Evolutionary conservation across 805 yeast genomes (phyloP), one percentile per base, ranked within the genome.

Genomic region (Yamadazyma laniorum): DNA sequence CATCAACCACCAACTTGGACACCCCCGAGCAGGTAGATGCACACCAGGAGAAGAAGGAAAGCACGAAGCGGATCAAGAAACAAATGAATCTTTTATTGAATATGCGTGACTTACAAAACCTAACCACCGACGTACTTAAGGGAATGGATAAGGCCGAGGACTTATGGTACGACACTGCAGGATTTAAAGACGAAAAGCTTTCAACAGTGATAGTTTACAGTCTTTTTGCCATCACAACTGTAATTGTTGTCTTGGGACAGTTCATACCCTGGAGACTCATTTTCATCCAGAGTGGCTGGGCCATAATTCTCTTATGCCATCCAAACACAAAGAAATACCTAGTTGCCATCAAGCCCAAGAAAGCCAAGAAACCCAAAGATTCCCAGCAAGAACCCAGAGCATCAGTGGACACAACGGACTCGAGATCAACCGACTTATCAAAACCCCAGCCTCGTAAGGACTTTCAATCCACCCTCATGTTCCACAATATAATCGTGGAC

Each of bases 91-190:
- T 76, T 22, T 47, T 76, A 43, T 70, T 80, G 42, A 85, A 82
- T 48, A 70, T 86, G 80, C 70, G 85, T 40, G 91, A 85, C 52
- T 64, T 85, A 18, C 95, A 87, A 55, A 77, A 79, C 44, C 58
- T 79, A 25, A 75, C 86, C 13, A 65, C 82, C 0, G 75, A 74
- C 37, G 41, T 82, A 6, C 67, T 85, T 18, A 60, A 66, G 12
- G 52, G 69, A 0, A 61, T 77, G 35, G 80, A 80, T 15, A 58
- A 63, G 13, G 57, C 75, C 6, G 88, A 85, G 41, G 61, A 62
- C 25, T 71, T 79, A 38, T 65, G 80, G 49, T 73, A 68, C 49
- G 83, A 81, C 9, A 70, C 82, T 4, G 84, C 84, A 19, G 83
- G 83, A 7, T 87, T 87, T 53, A 71, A 69, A 46, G 84, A 86